Evolutionary conservation across 2,329 filamentous ascomycete genomes (phyloP).

Genomic region (Alternaria triticimaculans): DNA sequence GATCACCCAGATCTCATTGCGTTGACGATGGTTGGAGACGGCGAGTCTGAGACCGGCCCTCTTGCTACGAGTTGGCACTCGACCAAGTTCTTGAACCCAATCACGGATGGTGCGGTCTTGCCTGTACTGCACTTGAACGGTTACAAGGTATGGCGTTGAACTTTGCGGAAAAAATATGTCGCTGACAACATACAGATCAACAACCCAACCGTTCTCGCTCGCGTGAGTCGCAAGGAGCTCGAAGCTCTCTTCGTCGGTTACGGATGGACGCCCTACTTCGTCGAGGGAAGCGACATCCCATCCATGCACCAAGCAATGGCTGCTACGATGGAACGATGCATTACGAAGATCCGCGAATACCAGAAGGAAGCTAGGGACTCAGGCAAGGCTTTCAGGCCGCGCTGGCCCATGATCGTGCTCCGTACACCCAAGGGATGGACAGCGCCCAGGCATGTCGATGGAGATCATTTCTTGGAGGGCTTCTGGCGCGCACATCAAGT

Average conservation of each 20-base stretch:
- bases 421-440: conserved; percentile 83
- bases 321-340: conserved; percentile 74
- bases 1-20: conserved; percentile 78
- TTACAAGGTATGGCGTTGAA: conserved; percentile 69
- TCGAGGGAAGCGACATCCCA: conserved; percentile 75
- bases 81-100: conserved; percentile 82
- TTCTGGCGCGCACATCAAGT: conserved; percentile 83
- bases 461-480: conserved; percentile 74
- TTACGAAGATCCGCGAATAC: conserved; percentile 70
- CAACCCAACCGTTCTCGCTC: conserved; percentile 67
- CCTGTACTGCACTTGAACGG: conserved; percentile 81
- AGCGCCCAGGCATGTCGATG: conserved; percentile 70
- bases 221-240: conserved; percentile 76
- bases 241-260: conserved; percentile 74
- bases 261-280: conserved; percentile 81
- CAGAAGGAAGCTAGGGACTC: conserved; percentile 76
- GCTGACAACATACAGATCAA: conserved; percentile 35
- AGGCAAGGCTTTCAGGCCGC: conserved; percentile 71
- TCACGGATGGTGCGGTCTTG: conserved; percentile 77
- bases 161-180: background rate
- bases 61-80: conserved; percentile 82
- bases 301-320: conserved; percentile 86
- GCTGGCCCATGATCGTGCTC: conserved; percentile 81
- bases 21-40: conserved; percentile 79
- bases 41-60: conserved; percentile 81